A percentile compares a stretch with the other conserved stretches of the same genome.
These are phyloP conservation scores for Solanum chmielewskii DNA, from an alignment of 257 asterid genomes.

Conservation along the genomic window DNA sequence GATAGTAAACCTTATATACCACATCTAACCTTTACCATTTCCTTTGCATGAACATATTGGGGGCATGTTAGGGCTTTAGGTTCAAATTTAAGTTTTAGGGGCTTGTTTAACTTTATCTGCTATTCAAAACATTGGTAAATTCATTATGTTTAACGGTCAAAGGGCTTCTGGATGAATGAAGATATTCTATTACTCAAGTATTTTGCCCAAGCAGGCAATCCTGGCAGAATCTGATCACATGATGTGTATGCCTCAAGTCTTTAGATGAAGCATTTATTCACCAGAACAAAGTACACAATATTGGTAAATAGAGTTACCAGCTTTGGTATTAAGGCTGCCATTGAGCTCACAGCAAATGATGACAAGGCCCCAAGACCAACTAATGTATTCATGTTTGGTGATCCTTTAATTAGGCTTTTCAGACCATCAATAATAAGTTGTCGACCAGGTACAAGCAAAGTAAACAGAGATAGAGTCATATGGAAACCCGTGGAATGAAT, in stretches of 20 bases:
- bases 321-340: conserved; percentile 84
- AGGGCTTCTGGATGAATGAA: not conserved
- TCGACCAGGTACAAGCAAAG: conserved; percentile 93
- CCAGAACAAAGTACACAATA: not conserved
- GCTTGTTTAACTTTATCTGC: not conserved
- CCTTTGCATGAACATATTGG: not conserved
- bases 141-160: not conserved
- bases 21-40: not conserved
- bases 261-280: not conserved
- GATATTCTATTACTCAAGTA: not conserved
- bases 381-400: conserved; percentile 96
- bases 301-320: conserved; percentile 45
- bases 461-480: conserved; percentile 70
- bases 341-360: conserved; percentile 91
- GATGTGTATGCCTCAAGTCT: not conserved
- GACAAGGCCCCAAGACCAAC: conserved; percentile 99
- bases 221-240: not conserved
- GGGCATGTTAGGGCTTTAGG: not conserved
- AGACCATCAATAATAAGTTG: conserved; percentile 81
- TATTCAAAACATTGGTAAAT: not conserved
- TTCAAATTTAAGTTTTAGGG: not conserved
- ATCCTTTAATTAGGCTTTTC: conserved; percentile 76
- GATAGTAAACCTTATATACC: not conserved
- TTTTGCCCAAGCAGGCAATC: not conserved
- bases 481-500: conserved; percentile 94